phyloP scores from a whole-genome alignment of 225 moss, liverwort and hornwort genomes.

The Ulota crispa region DNA sequence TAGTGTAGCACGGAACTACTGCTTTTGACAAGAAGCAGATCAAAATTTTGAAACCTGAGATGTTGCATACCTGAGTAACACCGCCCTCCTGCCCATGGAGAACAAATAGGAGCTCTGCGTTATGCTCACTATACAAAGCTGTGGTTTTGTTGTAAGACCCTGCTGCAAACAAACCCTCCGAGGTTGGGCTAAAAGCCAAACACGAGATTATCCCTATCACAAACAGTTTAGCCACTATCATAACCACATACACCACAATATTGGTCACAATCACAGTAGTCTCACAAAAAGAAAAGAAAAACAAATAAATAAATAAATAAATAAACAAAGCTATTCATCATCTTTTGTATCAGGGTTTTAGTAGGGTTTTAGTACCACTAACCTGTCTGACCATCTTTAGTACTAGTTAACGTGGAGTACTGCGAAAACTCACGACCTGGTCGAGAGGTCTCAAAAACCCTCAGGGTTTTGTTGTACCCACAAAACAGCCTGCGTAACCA shows the following conservation, averaged over 20 bases:
- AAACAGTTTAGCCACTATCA: background rate
- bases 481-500: slow-evolving; percentile 68
- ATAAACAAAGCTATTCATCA: background rate
- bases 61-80: slow-evolving; percentile 78
- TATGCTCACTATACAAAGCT: slow-evolving; percentile 86
- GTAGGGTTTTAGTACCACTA: background rate
- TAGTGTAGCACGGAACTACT: background rate
- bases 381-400: slow-evolving; percentile 98
- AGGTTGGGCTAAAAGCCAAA: slow-evolving; percentile 70
- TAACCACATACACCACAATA: background rate
- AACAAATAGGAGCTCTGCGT: slow-evolving; percentile 85
- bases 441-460: slow-evolving; percentile 88
- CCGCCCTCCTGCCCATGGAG: slow-evolving; percentile 99
- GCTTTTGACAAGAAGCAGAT: background rate
- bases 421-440: slow-evolving; percentile 91
- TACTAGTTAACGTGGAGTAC: slow-evolving; percentile 78
- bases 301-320: background rate
- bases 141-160: slow-evolving; percentile 92
- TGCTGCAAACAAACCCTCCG: slow-evolving; percentile 83
- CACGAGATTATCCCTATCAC: slow-evolving; percentile 91
- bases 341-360: background rate
- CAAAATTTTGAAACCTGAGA: background rate
- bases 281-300: background rate
- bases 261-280: background rate
- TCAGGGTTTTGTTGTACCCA: slow-evolving; percentile 91